Conservation (phyloP, 75 land plant species). For the Cunninghamia lanceolata region DNA sequence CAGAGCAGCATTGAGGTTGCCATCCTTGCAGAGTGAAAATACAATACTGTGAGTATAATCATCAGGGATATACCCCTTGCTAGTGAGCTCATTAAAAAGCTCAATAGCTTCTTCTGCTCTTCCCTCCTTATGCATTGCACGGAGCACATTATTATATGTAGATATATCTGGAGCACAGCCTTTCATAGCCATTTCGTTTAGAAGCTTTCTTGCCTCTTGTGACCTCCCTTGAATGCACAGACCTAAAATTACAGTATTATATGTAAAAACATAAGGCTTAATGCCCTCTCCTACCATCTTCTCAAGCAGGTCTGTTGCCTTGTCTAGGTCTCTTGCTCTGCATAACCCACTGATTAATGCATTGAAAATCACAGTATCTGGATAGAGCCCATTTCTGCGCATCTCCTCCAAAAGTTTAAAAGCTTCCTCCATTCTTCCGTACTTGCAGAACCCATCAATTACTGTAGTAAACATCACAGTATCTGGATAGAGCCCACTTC, state of each 20-base stretch:
- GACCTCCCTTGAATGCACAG: constrained; percentile 31
- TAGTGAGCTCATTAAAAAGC: constrained; percentile 50
- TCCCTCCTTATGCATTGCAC: too few species aligned
- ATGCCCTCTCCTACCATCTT: constrained; percentile 49
- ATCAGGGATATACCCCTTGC: constrained; percentile 50
- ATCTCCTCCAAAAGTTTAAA: background rate
- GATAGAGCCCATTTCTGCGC: too few species aligned
- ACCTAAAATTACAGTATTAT: constrained; percentile 43
- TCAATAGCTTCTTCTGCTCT: constrained; percentile 54
- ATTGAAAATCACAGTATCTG: too few species aligned
- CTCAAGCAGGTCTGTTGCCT: constrained; percentile 44
- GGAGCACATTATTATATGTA: too few species aligned
- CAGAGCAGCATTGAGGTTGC: too few species aligned
- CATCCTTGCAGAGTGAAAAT: constrained; percentile 40
- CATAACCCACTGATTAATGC: too few species aligned
- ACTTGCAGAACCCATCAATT: constrained; percentile 43
- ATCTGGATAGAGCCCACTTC: constrained; percentile 37
- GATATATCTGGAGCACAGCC: constrained; percentile 44
- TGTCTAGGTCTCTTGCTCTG: constrained; percentile 27
- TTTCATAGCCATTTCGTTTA: constrained; percentile 43
- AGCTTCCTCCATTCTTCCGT: too few species aligned
- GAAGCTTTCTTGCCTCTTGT: constrained; percentile 42
- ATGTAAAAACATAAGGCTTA: constrained; percentile 51
- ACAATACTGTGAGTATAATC: constrained; percentile 55
- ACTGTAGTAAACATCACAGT: constrained; percentile 47